These are phyloP conservation scores for Scorias spongiosa DNA, from an alignment of 2,329 filamentous ascomycete species.

Conservation along the genomic window DNA sequence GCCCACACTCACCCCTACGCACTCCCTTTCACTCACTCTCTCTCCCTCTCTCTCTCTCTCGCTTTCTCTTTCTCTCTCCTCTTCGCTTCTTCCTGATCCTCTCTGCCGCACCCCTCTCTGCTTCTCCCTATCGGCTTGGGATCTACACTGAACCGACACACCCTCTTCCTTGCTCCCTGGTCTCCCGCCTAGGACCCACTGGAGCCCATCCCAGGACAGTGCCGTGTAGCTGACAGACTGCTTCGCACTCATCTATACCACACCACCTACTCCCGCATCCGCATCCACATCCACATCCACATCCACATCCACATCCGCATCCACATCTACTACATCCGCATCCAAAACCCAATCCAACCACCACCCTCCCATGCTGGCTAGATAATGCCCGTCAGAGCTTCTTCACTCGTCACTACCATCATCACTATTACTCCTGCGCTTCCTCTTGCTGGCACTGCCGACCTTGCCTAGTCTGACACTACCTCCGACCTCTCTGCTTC, in stretches of 20 bases:
- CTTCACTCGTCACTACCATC: not conserved
- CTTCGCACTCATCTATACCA: too few relatives aligned
- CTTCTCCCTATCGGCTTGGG: not conserved
- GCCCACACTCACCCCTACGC: too few relatives aligned
- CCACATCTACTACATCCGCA: too few relatives aligned
- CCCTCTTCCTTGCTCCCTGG: not conserved
- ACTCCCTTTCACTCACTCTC: not conserved
- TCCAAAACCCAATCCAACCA: not conserved
- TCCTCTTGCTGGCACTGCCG: not conserved
- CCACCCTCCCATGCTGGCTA: not conserved
- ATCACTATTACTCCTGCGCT: too few relatives aligned
- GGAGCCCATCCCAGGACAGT: too few relatives aligned
- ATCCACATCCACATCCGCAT: too few relatives aligned
- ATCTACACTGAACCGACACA: not conserved
- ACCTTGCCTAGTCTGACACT: not conserved
- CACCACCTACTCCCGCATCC: too few relatives aligned
- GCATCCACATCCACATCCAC: too few relatives aligned
- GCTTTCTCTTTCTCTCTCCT: not conserved
- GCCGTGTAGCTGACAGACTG: not conserved
- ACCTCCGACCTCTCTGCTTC: not conserved
- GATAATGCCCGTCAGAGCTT: not conserved
- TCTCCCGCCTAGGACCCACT: not conserved
- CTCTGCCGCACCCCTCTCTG: not conserved
- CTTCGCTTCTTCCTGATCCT: not conserved
- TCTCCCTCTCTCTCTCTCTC: not conserved